A percentile compares a stretch with the other conserved stretches of the same genome.
Evolutionary conservation across 2,329 filamentous ascomycete genomes (phyloP).

Genomic region (Fusarium mangiferae): DNA sequence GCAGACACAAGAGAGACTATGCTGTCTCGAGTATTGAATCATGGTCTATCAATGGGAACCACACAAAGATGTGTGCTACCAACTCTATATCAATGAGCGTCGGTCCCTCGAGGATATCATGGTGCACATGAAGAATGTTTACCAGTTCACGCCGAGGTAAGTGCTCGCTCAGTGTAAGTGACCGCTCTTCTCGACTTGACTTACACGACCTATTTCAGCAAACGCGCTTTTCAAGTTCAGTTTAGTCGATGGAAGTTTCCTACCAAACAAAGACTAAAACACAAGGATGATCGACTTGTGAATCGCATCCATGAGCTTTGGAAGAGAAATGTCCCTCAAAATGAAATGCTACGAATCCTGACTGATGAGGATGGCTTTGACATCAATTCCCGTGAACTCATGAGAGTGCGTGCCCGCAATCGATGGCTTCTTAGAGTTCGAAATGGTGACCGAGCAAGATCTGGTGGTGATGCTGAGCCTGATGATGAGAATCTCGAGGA

Average conservation of each 20-base stretch:
- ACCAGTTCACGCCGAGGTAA: slow-evolving; percentile 74
- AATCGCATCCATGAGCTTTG: slow-evolving; percentile 79
- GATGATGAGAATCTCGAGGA: slow-evolving; percentile 20
- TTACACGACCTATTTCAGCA: slow-evolving; percentile 58
- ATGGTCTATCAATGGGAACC: slow-evolving; percentile 62
- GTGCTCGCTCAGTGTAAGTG: slow-evolving; percentile 6
- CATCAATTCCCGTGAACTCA: slow-evolving; percentile 76
- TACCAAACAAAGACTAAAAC: slow-evolving; percentile 75
- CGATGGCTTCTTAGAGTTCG: slow-evolving; percentile 72
- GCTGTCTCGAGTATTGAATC: slow-evolving; percentile 32
- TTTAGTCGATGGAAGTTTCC: slow-evolving; percentile 85
- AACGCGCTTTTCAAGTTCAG: slow-evolving; percentile 79
- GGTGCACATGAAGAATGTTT: slow-evolving; percentile 71
- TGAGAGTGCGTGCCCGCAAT: slow-evolving; percentile 75
- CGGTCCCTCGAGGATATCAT: slow-evolving; percentile 80
- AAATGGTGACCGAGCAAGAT: slow-evolving; percentile 64
- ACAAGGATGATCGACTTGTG: slow-evolving; percentile 75
- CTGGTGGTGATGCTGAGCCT: slow-evolving; percentile 9
- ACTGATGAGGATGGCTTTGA: slow-evolving; percentile 76
- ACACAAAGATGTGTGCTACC: slow-evolving; percentile 56
- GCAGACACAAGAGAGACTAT: slow-evolving; percentile 29
- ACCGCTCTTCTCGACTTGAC: slow-evolving; percentile 13
- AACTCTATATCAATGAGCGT: slow-evolving; percentile 81
- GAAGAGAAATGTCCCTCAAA: slow-evolving; percentile 77
- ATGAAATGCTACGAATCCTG: slow-evolving; percentile 77